A percentile compares a stretch with the other conserved stretches of the same genome.
Evolutionary conservation across 306 rosid genomes (phyloP).

Genomic region (Trichosanthes truncata): DNA sequence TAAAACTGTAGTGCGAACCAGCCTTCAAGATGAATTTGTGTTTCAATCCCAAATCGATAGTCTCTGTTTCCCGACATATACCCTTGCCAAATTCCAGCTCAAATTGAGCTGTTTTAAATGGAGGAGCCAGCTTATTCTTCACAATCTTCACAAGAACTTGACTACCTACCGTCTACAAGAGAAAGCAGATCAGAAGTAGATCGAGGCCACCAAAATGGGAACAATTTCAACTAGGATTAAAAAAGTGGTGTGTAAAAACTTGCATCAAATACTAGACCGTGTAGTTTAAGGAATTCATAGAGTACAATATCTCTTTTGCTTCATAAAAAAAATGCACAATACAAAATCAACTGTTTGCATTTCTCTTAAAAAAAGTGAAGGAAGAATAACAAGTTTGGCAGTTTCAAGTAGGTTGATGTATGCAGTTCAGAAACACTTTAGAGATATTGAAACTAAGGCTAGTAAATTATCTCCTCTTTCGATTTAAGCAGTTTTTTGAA

Average conservation of each 20-base stretch:
- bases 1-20: constrained; percentile 33
- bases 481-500: background rate
- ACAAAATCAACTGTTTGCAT: background rate
- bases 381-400: background rate
- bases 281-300: background rate
- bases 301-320: background rate
- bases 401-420: background rate
- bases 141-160: constrained; percentile 79
- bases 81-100: constrained; percentile 95
- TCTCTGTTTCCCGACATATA: constrained; percentile 49
- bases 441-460: background rate
- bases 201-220: background rate
- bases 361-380: background rate
- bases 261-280: background rate
- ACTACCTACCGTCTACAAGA: constrained; percentile 60
- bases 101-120: constrained; percentile 61
- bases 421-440: no score
- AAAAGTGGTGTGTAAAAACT: background rate
- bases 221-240: background rate
- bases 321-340: background rate
- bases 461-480: background rate
- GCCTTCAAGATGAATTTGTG: constrained; percentile 40
- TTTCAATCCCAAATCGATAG: constrained; percentile 54
- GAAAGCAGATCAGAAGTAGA: constrained; percentile 11
- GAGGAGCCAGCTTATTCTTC: constrained; percentile 92